Evolutionary conservation across 805 yeast species (phyloP).

Genomic region (Wickerhamiella lipophila): DNA sequence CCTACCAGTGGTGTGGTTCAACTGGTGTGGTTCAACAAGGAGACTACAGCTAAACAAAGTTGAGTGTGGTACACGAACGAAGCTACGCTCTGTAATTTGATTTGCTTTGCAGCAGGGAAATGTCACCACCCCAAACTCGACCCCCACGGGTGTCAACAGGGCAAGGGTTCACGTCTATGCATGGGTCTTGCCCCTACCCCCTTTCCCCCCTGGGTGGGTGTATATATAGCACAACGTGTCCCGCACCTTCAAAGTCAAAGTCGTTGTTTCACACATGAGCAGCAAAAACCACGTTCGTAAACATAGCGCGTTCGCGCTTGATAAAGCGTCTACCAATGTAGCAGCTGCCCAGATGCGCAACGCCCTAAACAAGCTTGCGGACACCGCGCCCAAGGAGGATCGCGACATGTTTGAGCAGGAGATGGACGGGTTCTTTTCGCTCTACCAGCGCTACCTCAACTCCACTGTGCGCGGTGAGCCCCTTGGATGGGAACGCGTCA

Average conservation of each 20-base stretch:
- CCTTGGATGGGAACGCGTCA: conserved; percentile 89
- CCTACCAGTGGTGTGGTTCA: too few species aligned
- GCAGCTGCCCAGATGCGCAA: conserved; percentile 98
- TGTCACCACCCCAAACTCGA: too few species aligned
- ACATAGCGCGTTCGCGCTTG: conserved; percentile 48
- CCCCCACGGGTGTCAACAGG: conserved; percentile 2
- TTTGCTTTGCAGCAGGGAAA: too few species aligned
- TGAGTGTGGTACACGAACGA: too few species aligned
- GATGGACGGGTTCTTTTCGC: conserved; percentile 87
- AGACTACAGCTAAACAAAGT: too few species aligned
- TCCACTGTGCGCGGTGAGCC: conserved; percentile 80
- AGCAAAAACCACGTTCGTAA: conserved; percentile 14
- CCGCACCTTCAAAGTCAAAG: too few species aligned
- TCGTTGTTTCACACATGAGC: not conserved
- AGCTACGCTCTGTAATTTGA: too few species aligned
- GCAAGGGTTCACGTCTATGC: not conserved
- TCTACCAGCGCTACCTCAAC: conserved; percentile 81
- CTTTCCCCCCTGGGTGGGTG: not conserved
- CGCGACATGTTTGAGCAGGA: conserved; percentile 62
- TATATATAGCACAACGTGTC: not conserved
- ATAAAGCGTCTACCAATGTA: conserved; percentile 83
- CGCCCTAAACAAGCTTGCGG: conserved; percentile 79
- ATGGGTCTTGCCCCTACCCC: too few species aligned
- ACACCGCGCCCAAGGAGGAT: conserved; percentile 39
- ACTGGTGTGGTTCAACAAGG: too few species aligned